A percentile compares a stretch with the other conserved stretches of the same genome.
phyloP scores from a whole-genome alignment of 2,329 filamentous ascomycete genomes.

The Arthrobotrys iridis region DNA sequence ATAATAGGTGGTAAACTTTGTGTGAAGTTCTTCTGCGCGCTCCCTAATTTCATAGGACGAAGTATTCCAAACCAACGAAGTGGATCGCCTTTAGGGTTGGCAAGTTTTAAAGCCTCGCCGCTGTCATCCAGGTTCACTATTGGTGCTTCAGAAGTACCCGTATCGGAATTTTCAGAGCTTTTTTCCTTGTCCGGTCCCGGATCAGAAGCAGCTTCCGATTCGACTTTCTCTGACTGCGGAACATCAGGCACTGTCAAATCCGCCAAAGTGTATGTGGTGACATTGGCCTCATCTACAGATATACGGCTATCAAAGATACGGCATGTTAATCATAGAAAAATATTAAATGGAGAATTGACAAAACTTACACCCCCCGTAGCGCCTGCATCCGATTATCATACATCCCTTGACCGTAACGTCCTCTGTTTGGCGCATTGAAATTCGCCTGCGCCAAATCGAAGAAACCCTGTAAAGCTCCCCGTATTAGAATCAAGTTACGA shows the following conservation, averaged over 20 bases:
- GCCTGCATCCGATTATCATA: constrained; percentile 67
- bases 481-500: constrained; percentile 20
- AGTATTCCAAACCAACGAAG: constrained; percentile 66
- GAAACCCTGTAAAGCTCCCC: constrained; percentile 62
- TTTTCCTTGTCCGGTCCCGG: background rate
- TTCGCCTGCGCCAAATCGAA: constrained; percentile 65
- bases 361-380: constrained; percentile 61
- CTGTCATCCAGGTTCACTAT: background rate
- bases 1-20: constrained; percentile 15
- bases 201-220: background rate
- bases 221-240: background rate
- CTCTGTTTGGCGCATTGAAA: constrained; percentile 62
- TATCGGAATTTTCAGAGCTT: background rate
- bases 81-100: constrained; percentile 60
- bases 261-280: constrained; percentile 14
- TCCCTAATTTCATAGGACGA: constrained; percentile 63
- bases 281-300: background rate
- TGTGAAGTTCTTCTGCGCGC: constrained; percentile 63
- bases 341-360: background rate
- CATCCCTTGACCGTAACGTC: constrained; percentile 63
- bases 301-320: background rate
- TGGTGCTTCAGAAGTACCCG: background rate
- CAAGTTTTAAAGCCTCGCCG: background rate
- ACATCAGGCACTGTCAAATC: background rate
- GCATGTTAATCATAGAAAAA: background rate